Evolutionary conservation across 176 grass and related monocot species (phyloP).

Genomic region (Dactylis glomerata): DNA sequence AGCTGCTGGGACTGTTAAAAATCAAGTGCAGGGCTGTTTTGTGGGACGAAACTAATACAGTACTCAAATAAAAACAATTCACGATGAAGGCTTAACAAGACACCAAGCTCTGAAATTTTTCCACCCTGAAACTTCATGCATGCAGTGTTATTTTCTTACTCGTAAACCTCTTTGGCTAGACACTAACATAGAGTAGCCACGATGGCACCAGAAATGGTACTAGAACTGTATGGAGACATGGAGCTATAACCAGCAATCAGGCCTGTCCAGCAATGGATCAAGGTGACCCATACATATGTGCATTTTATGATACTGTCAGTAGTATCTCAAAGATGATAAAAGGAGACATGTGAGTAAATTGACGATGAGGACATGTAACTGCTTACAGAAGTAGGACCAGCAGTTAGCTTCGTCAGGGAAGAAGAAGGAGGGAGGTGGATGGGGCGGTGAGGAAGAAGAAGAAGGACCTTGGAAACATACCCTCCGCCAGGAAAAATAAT

Average conservation of each 20-base stretch:
- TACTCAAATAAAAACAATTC: no score
- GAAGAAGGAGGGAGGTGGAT: no score
- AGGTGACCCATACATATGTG: no score
- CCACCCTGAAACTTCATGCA: not conserved
- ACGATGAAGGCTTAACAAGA: no score
- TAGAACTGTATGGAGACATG: no score
- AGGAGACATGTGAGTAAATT: not conserved
- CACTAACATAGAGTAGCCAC: no score
- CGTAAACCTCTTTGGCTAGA: not conserved
- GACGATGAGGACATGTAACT: constrained; percentile 21
- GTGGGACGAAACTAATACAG: no score
- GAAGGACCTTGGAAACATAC: constrained; percentile 37
- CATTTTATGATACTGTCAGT: not conserved
- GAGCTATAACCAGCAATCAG: no score
- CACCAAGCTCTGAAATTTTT: not conserved
- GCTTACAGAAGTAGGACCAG: no score
- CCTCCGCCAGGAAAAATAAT: constrained; percentile 36
- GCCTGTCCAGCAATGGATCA: not conserved
- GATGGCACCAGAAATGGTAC: not conserved
- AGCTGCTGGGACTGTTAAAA: no score
- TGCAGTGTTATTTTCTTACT: not conserved
- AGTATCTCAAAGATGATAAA: not conserved
- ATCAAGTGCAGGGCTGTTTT: no score
- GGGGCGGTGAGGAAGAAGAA: not conserved
- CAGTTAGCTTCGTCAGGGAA: no score